phyloP scores from a whole-genome alignment of 106 monocot genomes.

The Platanthera zijinensis region DNA sequence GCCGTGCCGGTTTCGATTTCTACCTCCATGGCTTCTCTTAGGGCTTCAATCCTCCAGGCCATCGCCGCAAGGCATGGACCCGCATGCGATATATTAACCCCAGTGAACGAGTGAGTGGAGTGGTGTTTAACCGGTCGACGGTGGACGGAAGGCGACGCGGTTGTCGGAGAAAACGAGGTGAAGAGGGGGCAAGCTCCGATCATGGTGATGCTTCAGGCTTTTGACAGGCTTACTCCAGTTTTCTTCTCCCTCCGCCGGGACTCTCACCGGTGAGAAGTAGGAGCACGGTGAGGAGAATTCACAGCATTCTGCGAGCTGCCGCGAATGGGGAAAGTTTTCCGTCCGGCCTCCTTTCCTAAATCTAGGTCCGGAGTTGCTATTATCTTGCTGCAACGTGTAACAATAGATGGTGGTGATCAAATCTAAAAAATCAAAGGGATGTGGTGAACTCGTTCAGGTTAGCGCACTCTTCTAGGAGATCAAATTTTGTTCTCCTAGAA shows the following conservation, averaged over 20 bases:
- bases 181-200: background rate
- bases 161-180: background rate
- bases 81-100: background rate
- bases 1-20: background rate
- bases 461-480: too few relatives aligned
- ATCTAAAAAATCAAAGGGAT: too few relatives aligned
- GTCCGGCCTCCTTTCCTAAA: too few relatives aligned
- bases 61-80: background rate
- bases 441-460: too few relatives aligned
- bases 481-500: too few relatives aligned
- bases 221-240: background rate
- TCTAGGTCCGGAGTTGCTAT: too few relatives aligned
- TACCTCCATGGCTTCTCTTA: background rate
- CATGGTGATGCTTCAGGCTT: conserved; percentile 1
- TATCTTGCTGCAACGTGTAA: too few relatives aligned
- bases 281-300: background rate
- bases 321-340: background rate
- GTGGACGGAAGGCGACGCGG: background rate
- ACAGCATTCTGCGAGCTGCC: background rate
- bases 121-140: background rate
- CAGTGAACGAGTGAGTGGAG: background rate
- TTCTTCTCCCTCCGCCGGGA: background rate
- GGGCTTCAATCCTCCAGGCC: background rate
- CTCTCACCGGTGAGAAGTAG: background rate
- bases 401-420: too few relatives aligned